These are phyloP conservation scores for Nephelium lappaceum DNA, from an alignment of 345 rosid genomes.

Conservation along the genomic window DNA sequence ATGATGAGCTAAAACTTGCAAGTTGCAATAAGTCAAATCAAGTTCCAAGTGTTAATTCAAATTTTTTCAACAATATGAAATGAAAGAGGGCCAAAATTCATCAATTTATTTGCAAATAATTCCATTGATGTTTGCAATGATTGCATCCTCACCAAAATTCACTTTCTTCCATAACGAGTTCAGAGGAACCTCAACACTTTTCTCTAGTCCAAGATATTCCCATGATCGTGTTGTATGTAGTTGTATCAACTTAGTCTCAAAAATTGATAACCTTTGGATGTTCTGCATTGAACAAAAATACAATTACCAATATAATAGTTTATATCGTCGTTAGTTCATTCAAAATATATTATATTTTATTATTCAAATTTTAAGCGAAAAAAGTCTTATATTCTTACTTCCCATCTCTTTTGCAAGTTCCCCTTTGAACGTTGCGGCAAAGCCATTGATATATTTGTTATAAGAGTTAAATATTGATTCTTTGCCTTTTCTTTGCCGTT, in stretches of 20 bases:
- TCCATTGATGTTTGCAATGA: neutral
- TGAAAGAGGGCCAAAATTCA: too few relatives aligned
- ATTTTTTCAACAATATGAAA: too few relatives aligned
- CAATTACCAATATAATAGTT: too few relatives aligned
- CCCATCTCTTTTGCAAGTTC: constrained; percentile 30
- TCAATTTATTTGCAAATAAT: too few relatives aligned
- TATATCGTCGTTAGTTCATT: too few relatives aligned
- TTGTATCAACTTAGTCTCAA: neutral
- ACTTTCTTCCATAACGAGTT: neutral
- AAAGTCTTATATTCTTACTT: constrained; percentile 14
- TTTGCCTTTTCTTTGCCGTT: constrained; percentile 22
- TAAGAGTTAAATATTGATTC: constrained; percentile 31
- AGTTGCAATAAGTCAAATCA: too few relatives aligned
- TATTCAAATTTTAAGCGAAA: neutral
- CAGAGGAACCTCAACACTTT: neutral
- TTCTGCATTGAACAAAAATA: neutral
- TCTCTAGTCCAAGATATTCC: neutral
- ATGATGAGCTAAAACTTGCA: too few relatives aligned
- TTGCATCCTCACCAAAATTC: neutral
- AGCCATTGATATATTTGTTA: constrained; percentile 35
- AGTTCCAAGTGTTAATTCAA: too few relatives aligned
- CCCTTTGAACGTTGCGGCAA: constrained; percentile 32
- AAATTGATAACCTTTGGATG: neutral
- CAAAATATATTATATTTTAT: too few relatives aligned
- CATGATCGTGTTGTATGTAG: too few relatives aligned